Evolutionary conservation across 2,329 filamentous ascomycete species (phyloP).

Genomic region (Orbilia brochopaga): DNA sequence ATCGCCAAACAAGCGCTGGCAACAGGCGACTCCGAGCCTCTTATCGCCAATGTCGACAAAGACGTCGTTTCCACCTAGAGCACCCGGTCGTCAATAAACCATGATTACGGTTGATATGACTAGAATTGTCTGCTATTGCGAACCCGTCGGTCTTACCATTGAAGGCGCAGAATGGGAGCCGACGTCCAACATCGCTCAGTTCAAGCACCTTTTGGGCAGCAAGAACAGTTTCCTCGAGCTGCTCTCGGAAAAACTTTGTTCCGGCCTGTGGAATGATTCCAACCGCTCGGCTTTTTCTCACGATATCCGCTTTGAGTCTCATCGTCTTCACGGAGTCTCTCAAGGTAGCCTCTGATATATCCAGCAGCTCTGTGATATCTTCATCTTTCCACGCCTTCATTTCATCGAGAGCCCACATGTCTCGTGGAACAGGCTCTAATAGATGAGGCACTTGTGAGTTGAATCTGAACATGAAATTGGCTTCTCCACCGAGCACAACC

Average conservation of each 20-base stretch:
- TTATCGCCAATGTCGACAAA: constrained; percentile 99
- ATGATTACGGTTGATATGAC: not conserved
- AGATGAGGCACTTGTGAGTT: constrained; percentile 69
- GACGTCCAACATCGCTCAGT: constrained; percentile 71
- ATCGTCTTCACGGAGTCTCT: constrained; percentile 80
- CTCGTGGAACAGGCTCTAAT: constrained; percentile 70
- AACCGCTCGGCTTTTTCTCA: constrained; percentile 87
- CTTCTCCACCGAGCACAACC: constrained; percentile 92
- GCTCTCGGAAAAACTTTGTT: constrained; percentile 79
- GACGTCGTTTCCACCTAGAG: constrained; percentile 80
- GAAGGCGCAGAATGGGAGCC: constrained; percentile 92
- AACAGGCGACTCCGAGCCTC: constrained; percentile 90
- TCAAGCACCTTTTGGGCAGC: constrained; percentile 93
- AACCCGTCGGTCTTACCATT: constrained; percentile 66
- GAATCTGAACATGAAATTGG: constrained; percentile 88
- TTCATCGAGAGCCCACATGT: constrained; percentile 75
- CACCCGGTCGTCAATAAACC: constrained; percentile 8
- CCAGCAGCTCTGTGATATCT: constrained; percentile 80
- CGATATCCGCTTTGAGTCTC: constrained; percentile 75
- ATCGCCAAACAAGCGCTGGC: constrained; percentile 84
- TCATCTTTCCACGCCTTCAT: constrained; percentile 78
- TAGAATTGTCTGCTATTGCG: not conserved
- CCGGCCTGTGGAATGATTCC: constrained; percentile 73
- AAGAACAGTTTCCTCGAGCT: constrained; percentile 92
- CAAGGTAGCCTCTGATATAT: constrained; percentile 84